Base-by-base conservation (phyloP, 1,284 basidiomycete species). In the Heterobasidion annosum region DNA sequence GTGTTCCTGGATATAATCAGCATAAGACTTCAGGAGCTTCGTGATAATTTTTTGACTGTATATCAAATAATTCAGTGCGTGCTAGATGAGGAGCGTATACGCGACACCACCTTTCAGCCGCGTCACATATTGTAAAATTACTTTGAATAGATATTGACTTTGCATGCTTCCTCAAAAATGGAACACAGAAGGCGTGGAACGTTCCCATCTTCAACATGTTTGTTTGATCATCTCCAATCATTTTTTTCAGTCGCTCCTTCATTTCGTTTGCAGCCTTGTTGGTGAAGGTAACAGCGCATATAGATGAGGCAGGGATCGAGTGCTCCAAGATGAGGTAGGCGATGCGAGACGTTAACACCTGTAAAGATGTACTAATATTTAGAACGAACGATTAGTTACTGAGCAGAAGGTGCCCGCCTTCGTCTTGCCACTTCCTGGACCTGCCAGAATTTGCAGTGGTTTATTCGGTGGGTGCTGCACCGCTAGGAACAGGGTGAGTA, bases 231-330 rank as follows among this genome's bases (percentile, higher is more conserved):
- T 79, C 75, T 2, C 92, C 92, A 32, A 96, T 77, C n/a, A 95
- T 71, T 56, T 77, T 79, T 19, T 71, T 68, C 33, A 97, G 71
- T 2, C 93, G 77, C 58, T 82, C 76, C 57, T 81, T 79, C 93
- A 96, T 94, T 71, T 96, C 93, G 59, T 83, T 86, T 1, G 93
- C 91, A 3, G 93, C 91, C 69, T 94, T 93, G 73, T 93, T 93
- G 5, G 88, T 91, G 67, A 91, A 91, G 0, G 89, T 91, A 2
- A 92, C 88, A 1, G 88, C 87, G 58, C 85, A 88, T 69, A 92
- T 88, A 48, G 82, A 73, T 4, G 74, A 71, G 0, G 89, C 82
- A 9, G 73, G 67, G 32, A 85, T 67, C 10, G 64, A 64, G 63
- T 86, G 81, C 46, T 77, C 68, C 19, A 82, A 69, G 40, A 93